A percentile compares a stretch with the other conserved stretches of the same genome.
These are phyloP conservation scores for Picea mariana DNA, from an alignment of 83 land plant species.

Conservation along the genomic window DNA sequence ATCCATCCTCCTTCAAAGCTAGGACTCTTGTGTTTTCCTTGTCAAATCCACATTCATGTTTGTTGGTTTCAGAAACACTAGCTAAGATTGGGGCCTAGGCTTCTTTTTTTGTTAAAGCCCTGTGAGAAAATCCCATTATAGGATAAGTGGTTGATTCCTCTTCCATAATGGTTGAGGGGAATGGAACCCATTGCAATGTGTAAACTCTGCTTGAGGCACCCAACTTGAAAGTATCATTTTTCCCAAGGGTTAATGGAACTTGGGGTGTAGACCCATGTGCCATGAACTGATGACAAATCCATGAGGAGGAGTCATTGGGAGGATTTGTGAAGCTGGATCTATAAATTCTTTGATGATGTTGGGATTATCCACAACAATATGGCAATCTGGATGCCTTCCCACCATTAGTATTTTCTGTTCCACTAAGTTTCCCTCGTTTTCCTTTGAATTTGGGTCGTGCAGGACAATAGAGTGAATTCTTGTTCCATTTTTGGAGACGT, in stretches of 20 bases:
- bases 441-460: too few species aligned
- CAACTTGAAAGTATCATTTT: slow-evolving; percentile 33
- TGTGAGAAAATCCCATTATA: too few species aligned
- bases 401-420: background rate
- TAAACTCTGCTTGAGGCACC: slow-evolving; percentile 19
- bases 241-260: slow-evolving; percentile 23
- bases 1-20: background rate
- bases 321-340: slow-evolving; percentile 27
- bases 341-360: slow-evolving; percentile 66
- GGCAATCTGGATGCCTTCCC: slow-evolving; percentile 68
- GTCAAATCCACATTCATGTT: background rate
- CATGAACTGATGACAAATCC: too few species aligned
- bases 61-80: background rate
- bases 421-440: too few species aligned
- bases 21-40: background rate
- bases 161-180: background rate
- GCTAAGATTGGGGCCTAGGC: background rate
- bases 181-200: slow-evolving; percentile 36
- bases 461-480: too few species aligned
- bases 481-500: too few species aligned
- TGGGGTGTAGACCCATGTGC: slow-evolving; percentile 58
- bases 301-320: slow-evolving; percentile 26
- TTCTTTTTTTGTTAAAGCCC: background rate
- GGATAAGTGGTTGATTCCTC: too few species aligned
- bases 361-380: slow-evolving; percentile 57